Conservation (phyloP, 805 yeast genomes). For the Nakazawaea wyomingensis region DNA sequence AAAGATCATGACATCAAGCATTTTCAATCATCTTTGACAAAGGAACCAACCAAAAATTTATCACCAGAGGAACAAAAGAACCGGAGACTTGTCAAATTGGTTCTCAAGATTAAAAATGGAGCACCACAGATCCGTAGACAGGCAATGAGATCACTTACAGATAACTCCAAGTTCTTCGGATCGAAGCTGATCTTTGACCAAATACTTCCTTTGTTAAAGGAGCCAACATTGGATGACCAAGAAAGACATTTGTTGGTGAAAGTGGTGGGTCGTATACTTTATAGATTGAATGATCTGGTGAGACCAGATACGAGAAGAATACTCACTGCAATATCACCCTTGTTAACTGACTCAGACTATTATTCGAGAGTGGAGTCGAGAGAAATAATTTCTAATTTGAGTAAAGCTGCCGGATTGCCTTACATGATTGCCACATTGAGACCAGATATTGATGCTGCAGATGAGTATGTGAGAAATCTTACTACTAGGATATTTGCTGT, state of each 20-base stretch:
- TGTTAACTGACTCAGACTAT: constrained; percentile 73
- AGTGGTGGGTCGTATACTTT: constrained; percentile 63
- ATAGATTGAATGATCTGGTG: constrained; percentile 57
- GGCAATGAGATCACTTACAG: constrained; percentile 63
- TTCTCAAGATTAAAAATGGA: constrained; percentile 77
- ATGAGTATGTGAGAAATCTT: constrained; percentile 72
- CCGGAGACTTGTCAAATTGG: constrained; percentile 52
- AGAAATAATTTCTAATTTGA: constrained; percentile 66
- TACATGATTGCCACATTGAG: constrained; percentile 74
- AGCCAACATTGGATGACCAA: constrained; percentile 66
- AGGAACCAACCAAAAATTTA: constrained; percentile 27
- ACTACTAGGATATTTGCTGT: constrained; percentile 81
- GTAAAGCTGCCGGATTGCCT: constrained; percentile 79
- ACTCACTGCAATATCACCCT: constrained; percentile 69
- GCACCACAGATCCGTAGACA: constrained; percentile 59
- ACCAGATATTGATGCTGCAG: constrained; percentile 77
- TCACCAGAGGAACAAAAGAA: constrained; percentile 54
- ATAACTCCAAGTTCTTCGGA: constrained; percentile 60
- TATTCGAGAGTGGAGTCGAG: constrained; percentile 73
- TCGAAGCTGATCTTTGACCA: constrained; percentile 63
- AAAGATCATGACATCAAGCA: constrained; percentile 67
- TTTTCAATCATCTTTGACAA: constrained; percentile 50
- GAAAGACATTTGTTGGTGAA: constrained; percentile 82
- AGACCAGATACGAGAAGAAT: constrained; percentile 73
- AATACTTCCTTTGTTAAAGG: constrained; percentile 72